These are phyloP conservation scores for Lagenidium sp. DNA, from an alignment of 352 stramenopile genomes.

Conservation along the genomic window DNA sequence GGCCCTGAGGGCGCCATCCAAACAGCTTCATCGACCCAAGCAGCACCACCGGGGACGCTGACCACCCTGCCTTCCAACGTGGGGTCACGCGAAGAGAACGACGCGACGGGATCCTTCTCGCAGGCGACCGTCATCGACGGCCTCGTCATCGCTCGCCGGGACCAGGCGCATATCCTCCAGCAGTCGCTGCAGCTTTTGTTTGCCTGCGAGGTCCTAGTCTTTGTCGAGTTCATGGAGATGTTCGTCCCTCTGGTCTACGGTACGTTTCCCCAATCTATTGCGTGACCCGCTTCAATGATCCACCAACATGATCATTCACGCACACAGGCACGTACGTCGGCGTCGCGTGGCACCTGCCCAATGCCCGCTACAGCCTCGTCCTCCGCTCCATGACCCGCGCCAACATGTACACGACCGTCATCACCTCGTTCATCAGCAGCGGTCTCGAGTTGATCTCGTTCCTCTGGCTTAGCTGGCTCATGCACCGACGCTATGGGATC, in stretches of 20 bases:
- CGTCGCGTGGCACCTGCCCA: neutral
- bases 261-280: no score
- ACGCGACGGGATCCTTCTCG: no score
- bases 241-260: constrained; percentile 1
- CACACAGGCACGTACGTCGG: neutral
- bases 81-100: no score
- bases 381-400: constrained; percentile 1
- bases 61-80: no score
- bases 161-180: constrained; percentile 1
- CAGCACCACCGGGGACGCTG: no score
- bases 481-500: constrained; percentile 19
- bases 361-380: neutral
- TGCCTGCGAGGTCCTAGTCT: constrained; percentile 5
- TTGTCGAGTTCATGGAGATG: constrained; percentile 11
- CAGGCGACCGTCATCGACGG: constrained; percentile 2
- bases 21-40: no score
- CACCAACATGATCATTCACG: no score
- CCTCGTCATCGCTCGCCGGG: constrained; percentile 1
- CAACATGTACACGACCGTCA: neutral
- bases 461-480: constrained; percentile 12
- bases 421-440: constrained; percentile 16
- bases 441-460: constrained; percentile 23
- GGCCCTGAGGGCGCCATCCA: no score
- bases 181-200: constrained; percentile 12
- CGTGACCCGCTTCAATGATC: no score